A percentile compares a stretch with the other conserved stretches of the same genome.
Conservation (phyloP, 257 asterid genomes). For the Linaria vulgaris region DNA sequence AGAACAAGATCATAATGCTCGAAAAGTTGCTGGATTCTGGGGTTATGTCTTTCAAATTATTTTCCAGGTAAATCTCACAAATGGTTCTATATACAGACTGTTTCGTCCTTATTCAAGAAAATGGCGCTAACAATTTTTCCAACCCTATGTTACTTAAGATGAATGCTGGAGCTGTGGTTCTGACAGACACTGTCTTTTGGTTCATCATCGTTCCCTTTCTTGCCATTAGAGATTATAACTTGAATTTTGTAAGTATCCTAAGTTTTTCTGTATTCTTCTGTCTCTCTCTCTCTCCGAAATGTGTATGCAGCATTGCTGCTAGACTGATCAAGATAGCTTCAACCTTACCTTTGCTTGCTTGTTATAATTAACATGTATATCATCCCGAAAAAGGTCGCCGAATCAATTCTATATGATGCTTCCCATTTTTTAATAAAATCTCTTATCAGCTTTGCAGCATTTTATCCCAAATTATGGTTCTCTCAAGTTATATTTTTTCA, state of each 20-base stretch:
- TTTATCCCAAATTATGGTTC: background rate
- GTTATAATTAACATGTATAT: too few species aligned
- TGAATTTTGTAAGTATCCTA: slow-evolving; percentile 69
- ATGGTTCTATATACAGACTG: background rate
- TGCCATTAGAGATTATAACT: slow-evolving; percentile 67
- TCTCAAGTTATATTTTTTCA: background rate
- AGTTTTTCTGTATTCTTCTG: too few species aligned
- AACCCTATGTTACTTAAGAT: slow-evolving; percentile 40
- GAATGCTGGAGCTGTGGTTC: slow-evolving; percentile 94
- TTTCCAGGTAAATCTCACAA: slow-evolving; percentile 66
- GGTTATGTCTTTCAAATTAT: slow-evolving; percentile 74
- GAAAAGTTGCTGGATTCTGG: slow-evolving; percentile 64
- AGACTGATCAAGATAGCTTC: too few species aligned
- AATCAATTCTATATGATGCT: too few species aligned
- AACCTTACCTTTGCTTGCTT: too few species aligned
- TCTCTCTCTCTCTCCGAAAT: too few species aligned
- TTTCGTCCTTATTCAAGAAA: background rate
- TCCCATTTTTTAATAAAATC: too few species aligned
- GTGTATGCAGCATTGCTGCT: too few species aligned
- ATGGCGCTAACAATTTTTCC: background rate
- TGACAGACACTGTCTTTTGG: slow-evolving; percentile 89
- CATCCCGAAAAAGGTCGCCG: too few species aligned
- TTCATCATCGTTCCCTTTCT: slow-evolving; percentile 88
- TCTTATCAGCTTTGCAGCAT: background rate
- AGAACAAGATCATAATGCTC: slow-evolving; percentile 35